phyloP scores from a whole-genome alignment of 345 rosid species.

The Gossypium sturtianum region DNA sequence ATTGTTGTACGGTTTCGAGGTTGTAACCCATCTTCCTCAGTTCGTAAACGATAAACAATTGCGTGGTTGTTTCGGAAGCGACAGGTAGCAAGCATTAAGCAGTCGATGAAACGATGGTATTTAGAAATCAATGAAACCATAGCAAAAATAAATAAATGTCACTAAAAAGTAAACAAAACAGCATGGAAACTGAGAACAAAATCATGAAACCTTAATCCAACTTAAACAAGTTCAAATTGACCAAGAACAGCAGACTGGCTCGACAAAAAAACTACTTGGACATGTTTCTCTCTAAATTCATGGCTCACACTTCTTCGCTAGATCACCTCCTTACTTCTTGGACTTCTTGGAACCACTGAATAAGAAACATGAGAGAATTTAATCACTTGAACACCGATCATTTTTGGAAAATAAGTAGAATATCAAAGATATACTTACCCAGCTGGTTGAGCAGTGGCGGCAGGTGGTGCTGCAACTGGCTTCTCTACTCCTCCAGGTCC shows the following conservation, averaged over 20 bases:
- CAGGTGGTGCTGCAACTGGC: constrained; percentile 30
- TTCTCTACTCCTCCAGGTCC: constrained; percentile 62
- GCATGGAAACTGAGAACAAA: constrained; percentile 2
- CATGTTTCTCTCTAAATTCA: not conserved
- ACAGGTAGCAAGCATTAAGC: not conserved
- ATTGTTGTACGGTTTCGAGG: no score
- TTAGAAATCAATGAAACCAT: not conserved
- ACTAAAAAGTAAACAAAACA: not conserved
- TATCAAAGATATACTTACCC: constrained; percentile 22
- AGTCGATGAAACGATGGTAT: not conserved
- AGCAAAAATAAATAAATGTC: not conserved
- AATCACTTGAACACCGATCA: not conserved
- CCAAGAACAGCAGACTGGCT: constrained; percentile 13
- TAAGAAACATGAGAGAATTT: not conserved
- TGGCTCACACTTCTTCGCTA: constrained; percentile 1
- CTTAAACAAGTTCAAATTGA: constrained; percentile 12
- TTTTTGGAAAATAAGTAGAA: not conserved
- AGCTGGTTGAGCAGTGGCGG: constrained; percentile 26
- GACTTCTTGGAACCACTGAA: constrained; percentile 49
- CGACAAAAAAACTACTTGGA: constrained; percentile 8
- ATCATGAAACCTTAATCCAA: constrained; percentile 1
- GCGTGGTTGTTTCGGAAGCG: no score
- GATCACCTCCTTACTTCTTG: constrained; percentile 36
- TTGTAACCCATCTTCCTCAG: no score
- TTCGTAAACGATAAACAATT: no score